These are phyloP conservation scores for Endothia cerciana DNA, from an alignment of 2,329 filamentous ascomycete species.

Conservation along the genomic window DNA sequence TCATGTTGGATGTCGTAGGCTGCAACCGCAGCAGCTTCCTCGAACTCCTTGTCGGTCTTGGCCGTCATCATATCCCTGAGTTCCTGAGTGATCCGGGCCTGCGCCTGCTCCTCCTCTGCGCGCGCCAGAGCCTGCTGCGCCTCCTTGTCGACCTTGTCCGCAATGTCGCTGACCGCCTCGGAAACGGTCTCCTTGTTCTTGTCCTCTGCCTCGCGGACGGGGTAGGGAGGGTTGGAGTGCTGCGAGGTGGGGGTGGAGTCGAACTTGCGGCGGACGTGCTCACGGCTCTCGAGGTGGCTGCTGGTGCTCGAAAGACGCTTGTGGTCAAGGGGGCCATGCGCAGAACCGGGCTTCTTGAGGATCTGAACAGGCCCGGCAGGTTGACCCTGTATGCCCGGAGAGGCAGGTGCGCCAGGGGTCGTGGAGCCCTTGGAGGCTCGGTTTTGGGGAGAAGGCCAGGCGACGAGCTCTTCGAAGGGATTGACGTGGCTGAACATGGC, in stretches of 20 bases:
- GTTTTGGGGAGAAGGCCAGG: conserved; percentile 35
- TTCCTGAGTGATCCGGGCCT: conserved; percentile 53
- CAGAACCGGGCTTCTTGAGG: conserved; percentile 50
- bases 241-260: conserved; percentile 40
- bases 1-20: conserved; percentile 56
- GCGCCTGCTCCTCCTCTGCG: conserved; percentile 53
- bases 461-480: conserved; percentile 47
- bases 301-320: conserved; percentile 37
- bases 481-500: conserved; percentile 43
- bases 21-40: conserved; percentile 51
- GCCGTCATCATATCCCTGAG: conserved; percentile 54
- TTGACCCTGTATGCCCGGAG: conserved; percentile 42
- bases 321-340: conserved; percentile 45
- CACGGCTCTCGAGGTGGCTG: conserved; percentile 25
- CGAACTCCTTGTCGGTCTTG: conserved; percentile 58
- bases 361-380: conserved; percentile 26
- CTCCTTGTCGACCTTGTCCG: conserved; percentile 53
- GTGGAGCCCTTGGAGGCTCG: conserved; percentile 38
- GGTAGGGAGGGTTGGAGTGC: conserved; percentile 26
- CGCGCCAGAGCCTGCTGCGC: conserved; percentile 69
- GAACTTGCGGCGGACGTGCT: conserved; percentile 39
- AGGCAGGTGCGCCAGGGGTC: conserved; percentile 53
- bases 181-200: conserved; percentile 68
- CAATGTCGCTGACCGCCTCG: conserved; percentile 70
- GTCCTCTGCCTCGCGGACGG: conserved; percentile 25